Percentiles rank a stretch among this genome's conserved stretches.
These are phyloP conservation scores for Sapria himalayana DNA, from an alignment of 345 rosid genomes.

Conservation along the genomic window DNA sequence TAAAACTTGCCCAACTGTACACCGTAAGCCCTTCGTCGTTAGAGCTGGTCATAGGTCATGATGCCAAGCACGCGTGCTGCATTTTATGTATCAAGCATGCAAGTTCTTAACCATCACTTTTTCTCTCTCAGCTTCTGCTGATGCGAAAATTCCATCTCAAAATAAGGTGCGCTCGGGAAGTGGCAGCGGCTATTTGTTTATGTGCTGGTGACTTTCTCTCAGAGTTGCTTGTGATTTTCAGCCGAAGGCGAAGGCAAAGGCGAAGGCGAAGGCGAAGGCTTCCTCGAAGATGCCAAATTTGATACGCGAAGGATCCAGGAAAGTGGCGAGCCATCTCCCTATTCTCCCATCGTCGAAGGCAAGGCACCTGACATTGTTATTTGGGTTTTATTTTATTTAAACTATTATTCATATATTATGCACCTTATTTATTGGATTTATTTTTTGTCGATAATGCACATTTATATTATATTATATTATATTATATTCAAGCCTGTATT, in stretches of 20 bases:
- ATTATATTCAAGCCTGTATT: too few relatives aligned
- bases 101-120: conserved; percentile 1
- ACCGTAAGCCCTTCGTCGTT: conserved; percentile 23
- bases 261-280: conserved; percentile 25
- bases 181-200: conserved; percentile 6
- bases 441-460: too few relatives aligned
- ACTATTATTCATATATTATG: too few relatives aligned
- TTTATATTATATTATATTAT: too few relatives aligned
- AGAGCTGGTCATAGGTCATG: background rate
- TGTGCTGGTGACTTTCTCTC: too few relatives aligned
- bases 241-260: background rate
- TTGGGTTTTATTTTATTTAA: too few relatives aligned
- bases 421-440: too few relatives aligned
- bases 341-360: conserved; percentile 16
- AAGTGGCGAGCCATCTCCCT: conserved; percentile 25
- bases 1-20: conserved; percentile 10
- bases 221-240: background rate
- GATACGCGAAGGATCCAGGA: conserved; percentile 21
- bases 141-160: conserved; percentile 15
- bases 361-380: too few relatives aligned
- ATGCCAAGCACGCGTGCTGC: too few relatives aligned
- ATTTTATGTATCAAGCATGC: background rate
- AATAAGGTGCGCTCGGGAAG: conserved; percentile 26
- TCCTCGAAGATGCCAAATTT: conserved; percentile 30
- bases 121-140: conserved; percentile 24